A percentile compares a stretch with the other conserved stretches of the same genome.
Evolutionary conservation across 2,329 filamentous ascomycete species (phyloP).

Genomic region (Westerdykella aurantiaca): DNA sequence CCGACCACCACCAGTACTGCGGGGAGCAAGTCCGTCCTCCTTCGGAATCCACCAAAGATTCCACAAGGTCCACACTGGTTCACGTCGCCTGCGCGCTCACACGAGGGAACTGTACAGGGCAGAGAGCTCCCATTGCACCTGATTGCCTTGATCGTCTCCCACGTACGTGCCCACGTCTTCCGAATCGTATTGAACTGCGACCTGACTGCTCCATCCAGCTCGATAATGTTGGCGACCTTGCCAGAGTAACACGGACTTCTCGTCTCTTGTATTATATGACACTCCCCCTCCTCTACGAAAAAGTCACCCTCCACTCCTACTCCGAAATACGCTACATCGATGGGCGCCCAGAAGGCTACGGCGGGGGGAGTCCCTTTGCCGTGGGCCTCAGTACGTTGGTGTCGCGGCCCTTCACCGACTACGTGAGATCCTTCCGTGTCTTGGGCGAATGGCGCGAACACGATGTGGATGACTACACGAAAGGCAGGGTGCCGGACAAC

Average conservation of each 20-base stretch:
- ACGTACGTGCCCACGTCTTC: conserved; percentile 37
- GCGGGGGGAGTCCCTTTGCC: conserved; percentile 57
- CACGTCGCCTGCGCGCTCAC: conserved; percentile 29
- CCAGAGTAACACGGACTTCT: conserved; percentile 55
- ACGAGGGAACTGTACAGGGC: conserved; percentile 23
- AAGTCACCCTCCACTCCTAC: conserved; percentile 53
- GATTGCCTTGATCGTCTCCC: conserved; percentile 52
- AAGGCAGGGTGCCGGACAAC: conserved; percentile 57
- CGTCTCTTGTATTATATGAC: conserved; percentile 61
- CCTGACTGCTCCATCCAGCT: conserved; percentile 38
- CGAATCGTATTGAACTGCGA: conserved; percentile 1
- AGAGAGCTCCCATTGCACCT: conserved; percentile 52
- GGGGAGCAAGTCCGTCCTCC: background rate
- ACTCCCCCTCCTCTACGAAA: conserved; percentile 55
- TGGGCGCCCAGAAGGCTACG: conserved; percentile 55
- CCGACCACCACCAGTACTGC: background rate
- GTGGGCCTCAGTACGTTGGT: conserved; percentile 60
- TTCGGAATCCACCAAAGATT: background rate
- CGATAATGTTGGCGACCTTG: conserved; percentile 54
- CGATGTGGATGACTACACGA: conserved; percentile 53
- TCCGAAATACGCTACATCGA: conserved; percentile 53
- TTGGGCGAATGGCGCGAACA: conserved; percentile 54
- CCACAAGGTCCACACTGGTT: conserved; percentile 24
- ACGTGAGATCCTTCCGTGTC: conserved; percentile 50
- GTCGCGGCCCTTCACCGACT: conserved; percentile 48